Percentiles rank a stretch among this genome's conserved stretches.
Evolutionary conservation across 495 filamentous ascomycete species (phyloP).

Genomic region (Melanomma pulvis-pyrius): DNA sequence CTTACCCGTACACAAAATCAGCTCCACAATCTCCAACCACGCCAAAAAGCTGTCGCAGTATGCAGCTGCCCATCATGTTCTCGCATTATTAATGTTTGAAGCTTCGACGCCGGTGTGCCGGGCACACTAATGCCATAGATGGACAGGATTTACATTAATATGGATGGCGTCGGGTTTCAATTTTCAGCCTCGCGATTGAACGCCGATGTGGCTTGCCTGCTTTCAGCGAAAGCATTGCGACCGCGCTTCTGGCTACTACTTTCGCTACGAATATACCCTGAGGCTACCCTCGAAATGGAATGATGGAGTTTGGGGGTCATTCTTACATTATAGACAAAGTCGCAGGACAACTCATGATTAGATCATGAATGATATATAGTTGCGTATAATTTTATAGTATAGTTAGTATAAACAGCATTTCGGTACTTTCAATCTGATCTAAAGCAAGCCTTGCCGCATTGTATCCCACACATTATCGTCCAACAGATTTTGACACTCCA

Average conservation of each 20-base stretch:
- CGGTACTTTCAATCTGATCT: background rate
- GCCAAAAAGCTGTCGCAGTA: slow-evolving; percentile 14
- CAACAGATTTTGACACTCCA: background rate
- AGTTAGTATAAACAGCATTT: background rate
- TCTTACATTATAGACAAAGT: background rate
- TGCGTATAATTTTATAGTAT: background rate
- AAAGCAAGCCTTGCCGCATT: too few species aligned
- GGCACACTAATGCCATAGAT: background rate
- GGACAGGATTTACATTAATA: background rate
- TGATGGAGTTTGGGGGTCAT: background rate
- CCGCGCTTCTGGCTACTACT: background rate
- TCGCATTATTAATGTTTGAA: background rate
- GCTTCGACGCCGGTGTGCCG: background rate
- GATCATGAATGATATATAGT: background rate
- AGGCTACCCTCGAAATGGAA: background rate
- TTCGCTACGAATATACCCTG: background rate
- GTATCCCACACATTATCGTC: too few species aligned
- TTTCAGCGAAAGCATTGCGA: background rate
- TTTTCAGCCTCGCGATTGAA: background rate
- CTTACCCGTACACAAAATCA: background rate
- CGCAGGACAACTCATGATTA: too few species aligned
- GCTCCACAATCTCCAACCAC: slow-evolving; percentile 10
- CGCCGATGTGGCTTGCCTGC: background rate
- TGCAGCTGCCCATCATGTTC: slow-evolving; percentile 16
- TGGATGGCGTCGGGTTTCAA: background rate